Evolutionary conservation across 2,329 filamentous ascomycete species (phyloP), one percentile per base, ranked within the genome.

Genomic region (Venturia oleaginea): DNA sequence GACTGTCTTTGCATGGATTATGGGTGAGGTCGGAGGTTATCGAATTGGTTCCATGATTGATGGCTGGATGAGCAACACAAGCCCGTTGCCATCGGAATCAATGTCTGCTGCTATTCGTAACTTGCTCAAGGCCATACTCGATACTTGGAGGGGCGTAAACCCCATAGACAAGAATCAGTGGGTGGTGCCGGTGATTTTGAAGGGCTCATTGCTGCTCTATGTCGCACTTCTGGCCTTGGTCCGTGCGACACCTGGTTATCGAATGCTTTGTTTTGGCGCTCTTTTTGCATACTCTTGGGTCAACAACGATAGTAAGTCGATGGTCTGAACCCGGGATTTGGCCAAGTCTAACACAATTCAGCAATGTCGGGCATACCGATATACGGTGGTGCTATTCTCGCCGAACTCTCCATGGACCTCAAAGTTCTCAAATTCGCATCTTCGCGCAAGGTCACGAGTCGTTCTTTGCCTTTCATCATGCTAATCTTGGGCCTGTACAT

Each of bases 131-230:
- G 78, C 78, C 66, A 79, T 81, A 67, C 72, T 81, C 30, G 75
- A 72, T 11, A 78, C 77, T 13, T 84, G 81, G 81, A 81, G 80
- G 15, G 77, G 77, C 1, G 78, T 78, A 68, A 82, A 81, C 72
- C 74, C 77, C 10, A 83, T 81, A 64, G 81, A 84, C 68, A 77
- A 81, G 64, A 81, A 83, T 66, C 81, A 83, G 68, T 84, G 81
- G 81, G 80, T 81, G 3, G 76, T 83, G 68, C 71, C 81, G 34
- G 80, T 79, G 15, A 71, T 83, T 59, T 70, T 83, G 5, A 72
- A 79, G 65, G 79, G 79, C 13, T 79, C 80, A 0, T 81, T 83
- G 75, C 74, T 80, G 67, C 78, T 82, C 42, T 83, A 81, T 67
- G 74, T 81, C 6, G 69, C 79, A 34, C 72, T 82, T 32, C 75